Evolutionary conservation across 176 grass and related monocot species (phyloP), one percentile per base, ranked within the genome.

Genomic region (Raddia distichophylla): DNA sequence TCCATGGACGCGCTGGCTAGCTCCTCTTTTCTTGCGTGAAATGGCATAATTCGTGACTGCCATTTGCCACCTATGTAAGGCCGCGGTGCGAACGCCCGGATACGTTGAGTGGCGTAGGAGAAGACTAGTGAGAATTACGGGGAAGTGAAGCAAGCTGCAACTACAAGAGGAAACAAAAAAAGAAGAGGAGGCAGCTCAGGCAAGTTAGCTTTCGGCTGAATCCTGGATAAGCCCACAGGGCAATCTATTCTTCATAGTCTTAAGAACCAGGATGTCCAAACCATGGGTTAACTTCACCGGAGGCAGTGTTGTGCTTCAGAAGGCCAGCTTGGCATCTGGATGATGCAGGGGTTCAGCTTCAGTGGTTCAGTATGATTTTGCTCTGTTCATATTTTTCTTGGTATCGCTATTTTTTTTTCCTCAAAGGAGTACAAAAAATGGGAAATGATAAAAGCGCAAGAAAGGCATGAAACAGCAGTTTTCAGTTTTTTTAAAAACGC

Each of bases 101-200:
- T 89, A 67, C 87, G 71, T 89, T 86, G 83, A 86, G 83, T 89
- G 78, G 32, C 83, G 83, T 82, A 43, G 64, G 77, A 76, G 87
- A 89, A 82, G 72, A 72, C 65, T n/a, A 4, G 34, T 6, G 65
- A 71, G 78, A 12, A 59, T 89, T 65, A 62, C 87, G 9, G 72
- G 18, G 37, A 32, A 50, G 58, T 64, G 66, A 89, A 85, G 87
- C 78, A 89, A 88, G 75, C 33, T 67, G 15, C 52, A 13, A 7
- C 37, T 40, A 5, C 37, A 40, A 5, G 3, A 40, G 37, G 37
- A 40, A 18, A 6, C 7, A n/a, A n/a, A 46, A 58, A 46, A 58
- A 33, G 27, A 58, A 10, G 61, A 57, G 18, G 64, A 64, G 18
- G 49, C 77, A 65, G 77, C 7, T 32, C 7, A 4, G 49, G 71